Evolutionary conservation across 306 rosid species (phyloP).

Genomic region (Ceratonia siliqua): DNA sequence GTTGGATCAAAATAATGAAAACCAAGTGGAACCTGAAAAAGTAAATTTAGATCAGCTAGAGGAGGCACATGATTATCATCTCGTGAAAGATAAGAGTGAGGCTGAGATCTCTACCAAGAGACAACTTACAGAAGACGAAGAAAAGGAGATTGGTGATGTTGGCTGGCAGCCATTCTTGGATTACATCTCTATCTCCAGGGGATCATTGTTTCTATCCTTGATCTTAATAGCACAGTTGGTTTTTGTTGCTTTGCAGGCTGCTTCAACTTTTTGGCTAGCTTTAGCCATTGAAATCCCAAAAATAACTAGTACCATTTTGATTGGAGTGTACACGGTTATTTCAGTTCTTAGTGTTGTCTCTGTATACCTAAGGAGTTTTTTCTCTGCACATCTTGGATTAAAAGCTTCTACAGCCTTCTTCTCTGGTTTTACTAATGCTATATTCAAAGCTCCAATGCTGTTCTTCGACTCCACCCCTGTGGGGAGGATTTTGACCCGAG

Average conservation of each 20-base stretch:
- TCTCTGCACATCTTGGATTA: slow-evolving; percentile 45
- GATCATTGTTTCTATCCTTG: slow-evolving; percentile 36
- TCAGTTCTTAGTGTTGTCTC: slow-evolving; percentile 46
- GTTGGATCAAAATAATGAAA: slow-evolving; percentile 35
- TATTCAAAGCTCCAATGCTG: slow-evolving; percentile 58
- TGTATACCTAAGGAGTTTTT: slow-evolving; percentile 41
- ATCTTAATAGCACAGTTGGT: slow-evolving; percentile 27
- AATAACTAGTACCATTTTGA: slow-evolving; percentile 39
- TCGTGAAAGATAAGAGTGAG: slow-evolving; percentile 32
- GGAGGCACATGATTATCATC: slow-evolving; percentile 26
- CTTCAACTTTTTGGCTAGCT: slow-evolving; percentile 74
- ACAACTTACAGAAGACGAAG: slow-evolving; percentile 70
- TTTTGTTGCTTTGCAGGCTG: slow-evolving; percentile 51
- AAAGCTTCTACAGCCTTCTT: slow-evolving; percentile 59
- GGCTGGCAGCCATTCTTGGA: slow-evolving; percentile 69
- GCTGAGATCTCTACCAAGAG: slow-evolving; percentile 39
- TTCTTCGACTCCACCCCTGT: slow-evolving; percentile 63
- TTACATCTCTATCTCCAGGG: slow-evolving; percentile 50
- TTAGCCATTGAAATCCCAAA: slow-evolving; percentile 54
- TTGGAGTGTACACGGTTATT: slow-evolving; percentile 56
- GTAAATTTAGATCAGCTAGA: slow-evolving; percentile 21
- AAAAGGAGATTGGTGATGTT: slow-evolving; percentile 57
- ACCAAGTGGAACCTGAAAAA: slow-evolving; percentile 24
- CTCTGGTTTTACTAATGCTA: slow-evolving; percentile 40
- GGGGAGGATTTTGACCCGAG: slow-evolving; percentile 61